A percentile compares a stretch with the other conserved stretches of the same genome.
Evolutionary conservation across 305 asterid genomes (phyloP).

Genomic region (Solanum aculeatissimum): DNA sequence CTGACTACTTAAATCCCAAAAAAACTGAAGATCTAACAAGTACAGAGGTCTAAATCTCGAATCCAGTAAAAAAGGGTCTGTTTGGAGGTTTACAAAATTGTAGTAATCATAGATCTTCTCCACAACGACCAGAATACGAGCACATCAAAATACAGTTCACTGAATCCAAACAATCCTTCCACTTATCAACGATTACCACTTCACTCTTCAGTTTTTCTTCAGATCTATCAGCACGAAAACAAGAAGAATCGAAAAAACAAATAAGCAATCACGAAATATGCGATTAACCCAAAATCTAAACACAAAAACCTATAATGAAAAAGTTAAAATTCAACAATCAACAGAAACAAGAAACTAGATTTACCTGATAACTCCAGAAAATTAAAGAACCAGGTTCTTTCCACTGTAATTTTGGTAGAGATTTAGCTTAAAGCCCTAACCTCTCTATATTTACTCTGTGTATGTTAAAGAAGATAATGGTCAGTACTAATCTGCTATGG

Average conservation of each 20-base stretch:
- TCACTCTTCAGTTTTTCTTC: slow-evolving; percentile 48
- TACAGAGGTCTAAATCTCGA: neutral
- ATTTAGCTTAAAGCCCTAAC: neutral
- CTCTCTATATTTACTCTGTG: neutral
- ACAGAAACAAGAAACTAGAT: neutral
- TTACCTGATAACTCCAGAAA: neutral
- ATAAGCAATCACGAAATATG: neutral
- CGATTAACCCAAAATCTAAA: neutral
- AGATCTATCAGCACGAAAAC: slow-evolving; percentile 48
- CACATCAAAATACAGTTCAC: slow-evolving; percentile 26
- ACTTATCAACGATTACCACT: slow-evolving; percentile 18
- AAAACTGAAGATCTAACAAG: slow-evolving; percentile 9
- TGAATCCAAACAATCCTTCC: slow-evolving; percentile 3
- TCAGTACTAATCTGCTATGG: neutral
- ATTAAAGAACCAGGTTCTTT: neutral
- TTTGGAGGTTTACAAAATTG: neutral
- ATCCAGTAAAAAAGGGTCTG: neutral
- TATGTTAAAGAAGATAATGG: neutral
- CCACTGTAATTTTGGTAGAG: neutral
- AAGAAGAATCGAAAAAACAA: neutral
- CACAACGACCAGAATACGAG: slow-evolving; percentile 18
- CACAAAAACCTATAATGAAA: neutral
- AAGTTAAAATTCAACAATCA: neutral
- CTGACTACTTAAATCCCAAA: neutral
- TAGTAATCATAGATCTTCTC: slow-evolving; percentile 43